Conservation (phyloP, 805 yeast species). For the Candida glaebosa region DNA sequence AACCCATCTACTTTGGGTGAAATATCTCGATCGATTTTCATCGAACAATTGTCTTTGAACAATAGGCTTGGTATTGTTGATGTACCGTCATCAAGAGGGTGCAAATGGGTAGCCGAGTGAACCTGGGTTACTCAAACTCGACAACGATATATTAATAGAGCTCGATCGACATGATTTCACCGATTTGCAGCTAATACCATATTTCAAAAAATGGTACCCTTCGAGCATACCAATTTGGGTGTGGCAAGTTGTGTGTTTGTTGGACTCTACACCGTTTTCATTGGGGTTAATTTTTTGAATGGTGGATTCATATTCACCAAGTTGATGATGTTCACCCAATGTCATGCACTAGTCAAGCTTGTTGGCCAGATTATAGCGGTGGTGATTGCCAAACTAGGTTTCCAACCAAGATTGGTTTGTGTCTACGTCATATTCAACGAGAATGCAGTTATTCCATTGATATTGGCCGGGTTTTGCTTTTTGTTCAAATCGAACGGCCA, state of each 20-base stretch:
- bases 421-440: not conserved
- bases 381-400: slow-evolving; percentile 1
- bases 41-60: not conserved
- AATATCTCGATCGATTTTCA: not conserved
- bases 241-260: not conserved
- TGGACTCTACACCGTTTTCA: not conserved
- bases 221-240: slow-evolving; percentile 1
- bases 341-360: not conserved
- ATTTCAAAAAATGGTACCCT: not conserved
- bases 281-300: not conserved
- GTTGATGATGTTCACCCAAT: slow-evolving; percentile 3
- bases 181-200: too few relatives aligned
- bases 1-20: not conserved
- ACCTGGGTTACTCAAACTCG: too few relatives aligned
- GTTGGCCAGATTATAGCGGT: not conserved
- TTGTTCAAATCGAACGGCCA: slow-evolving; percentile 3
- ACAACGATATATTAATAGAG: too few relatives aligned
- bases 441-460: not conserved
- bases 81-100: too few relatives aligned
- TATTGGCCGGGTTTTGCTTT: slow-evolving; percentile 2
- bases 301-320: slow-evolving; percentile 3
- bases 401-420: not conserved
- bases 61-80: too few relatives aligned
- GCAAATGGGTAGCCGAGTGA: too few relatives aligned
- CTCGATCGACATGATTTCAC: too few relatives aligned